These are phyloP conservation scores for Myxozyma monticola DNA, from an alignment of 805 yeast genomes.

Conservation along the genomic window DNA sequence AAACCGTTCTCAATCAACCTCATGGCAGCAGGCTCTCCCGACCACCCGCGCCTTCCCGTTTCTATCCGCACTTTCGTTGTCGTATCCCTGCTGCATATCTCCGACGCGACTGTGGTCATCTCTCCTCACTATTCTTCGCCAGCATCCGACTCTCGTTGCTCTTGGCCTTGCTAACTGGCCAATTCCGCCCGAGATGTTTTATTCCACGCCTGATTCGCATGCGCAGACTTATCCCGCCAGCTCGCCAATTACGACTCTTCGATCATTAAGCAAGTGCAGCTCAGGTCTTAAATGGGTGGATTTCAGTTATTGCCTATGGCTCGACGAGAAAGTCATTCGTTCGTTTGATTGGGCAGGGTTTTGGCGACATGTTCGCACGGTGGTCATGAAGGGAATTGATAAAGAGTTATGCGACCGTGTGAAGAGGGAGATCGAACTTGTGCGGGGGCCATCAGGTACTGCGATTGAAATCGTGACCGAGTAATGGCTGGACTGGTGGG, in stretches of 20 bases:
- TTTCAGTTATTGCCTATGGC: slow-evolving; percentile 25
- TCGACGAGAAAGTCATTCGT: slow-evolving; percentile 15
- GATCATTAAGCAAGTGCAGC: slow-evolving; percentile 9
- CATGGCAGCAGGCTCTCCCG: slow-evolving; percentile 77
- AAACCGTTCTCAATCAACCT: slow-evolving; percentile 66
- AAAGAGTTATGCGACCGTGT: slow-evolving; percentile 1
- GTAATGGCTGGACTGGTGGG: too few species aligned
- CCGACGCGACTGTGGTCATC: slow-evolving; percentile 29
- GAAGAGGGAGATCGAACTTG: background rate
- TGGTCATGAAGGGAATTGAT: slow-evolving; percentile 16
- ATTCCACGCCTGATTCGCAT: slow-evolving; percentile 13
- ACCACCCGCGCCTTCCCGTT: slow-evolving; percentile 56
- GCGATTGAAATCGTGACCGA: slow-evolving; percentile 2
- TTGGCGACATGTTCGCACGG: slow-evolving; percentile 20
- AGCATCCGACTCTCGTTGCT: slow-evolving; percentile 21
- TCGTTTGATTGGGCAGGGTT: slow-evolving; percentile 26
- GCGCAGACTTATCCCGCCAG: slow-evolving; percentile 21
- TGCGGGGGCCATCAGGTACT: background rate
- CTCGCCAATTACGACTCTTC: slow-evolving; percentile 17
- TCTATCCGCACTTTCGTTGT: slow-evolving; percentile 26
- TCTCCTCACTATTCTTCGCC: slow-evolving; percentile 13
- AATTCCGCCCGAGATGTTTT: slow-evolving; percentile 29
- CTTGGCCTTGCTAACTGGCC: slow-evolving; percentile 30
- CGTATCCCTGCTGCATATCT: slow-evolving; percentile 23
- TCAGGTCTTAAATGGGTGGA: slow-evolving; percentile 26